Base-by-base conservation (phyloP, 306 rosid genomes). In the Cucumis hystrix region DNA sequence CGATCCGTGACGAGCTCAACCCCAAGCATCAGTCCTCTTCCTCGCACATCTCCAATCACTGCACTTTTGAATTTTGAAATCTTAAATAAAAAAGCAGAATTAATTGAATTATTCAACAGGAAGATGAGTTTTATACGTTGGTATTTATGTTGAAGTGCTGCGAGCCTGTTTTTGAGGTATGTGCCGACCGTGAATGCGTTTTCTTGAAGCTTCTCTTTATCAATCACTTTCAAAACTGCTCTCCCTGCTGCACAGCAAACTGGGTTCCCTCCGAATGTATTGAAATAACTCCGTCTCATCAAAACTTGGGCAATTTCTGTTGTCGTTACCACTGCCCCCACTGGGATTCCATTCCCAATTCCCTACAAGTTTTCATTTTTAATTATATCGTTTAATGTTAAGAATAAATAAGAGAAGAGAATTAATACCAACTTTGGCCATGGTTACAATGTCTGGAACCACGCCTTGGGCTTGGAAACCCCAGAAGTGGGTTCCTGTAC, bases 401-500 rank as follows among this genome's bases (percentile, higher is more conserved):
- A 4, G 3, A 47, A 47, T 47, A 3, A 47, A 47, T 47, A 47
- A 12, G 54, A 47, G 30, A 28, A 28, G 3, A 13, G 2, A 43
- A 43, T 43, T 10, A 14, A 51, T 67, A 17, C 10, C 0, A 21
- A 94, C 97, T 92, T 95, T 95, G 6, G 99, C 97, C 89, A 95
- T 84, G 76, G 99, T 92, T 35, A 95, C 99, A 13, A 95, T 90
- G 81, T 95, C 97, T 47, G 99, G 99, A 33, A 87, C 88, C 35
- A 95, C 99, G 30, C 96, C 97, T 41, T 92, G 99, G 41, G 82
- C 17, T 84, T 95, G 89, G 81, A 92, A 95, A n/a, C 97, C 96
- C 99, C 99, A 95, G 80, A 95, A 95, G 83, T 95, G 86, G 86
- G 88, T 86, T 49, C 99, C 99, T n/a, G 91, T 89, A 77, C 97